Evolutionary conservation across 1,284 basidiomycete species (phyloP).

Genomic region (Ceratobasidium theobromae): DNA sequence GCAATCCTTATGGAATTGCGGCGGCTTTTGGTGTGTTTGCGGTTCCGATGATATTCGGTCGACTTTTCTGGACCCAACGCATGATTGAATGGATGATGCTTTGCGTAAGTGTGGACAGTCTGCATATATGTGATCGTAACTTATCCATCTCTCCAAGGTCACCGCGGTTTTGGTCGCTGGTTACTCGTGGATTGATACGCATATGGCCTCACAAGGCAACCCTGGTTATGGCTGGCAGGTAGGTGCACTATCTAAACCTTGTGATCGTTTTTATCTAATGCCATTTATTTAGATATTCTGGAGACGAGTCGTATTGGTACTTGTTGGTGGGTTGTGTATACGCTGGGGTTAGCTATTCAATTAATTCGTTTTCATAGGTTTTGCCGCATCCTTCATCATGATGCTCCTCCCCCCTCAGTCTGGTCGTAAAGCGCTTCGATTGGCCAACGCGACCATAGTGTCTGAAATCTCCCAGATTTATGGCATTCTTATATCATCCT

Average conservation of each 20-base stretch:
- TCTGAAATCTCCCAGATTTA: conserved; percentile 49
- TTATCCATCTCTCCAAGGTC: conserved; percentile 40
- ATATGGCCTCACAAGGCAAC: conserved; percentile 50
- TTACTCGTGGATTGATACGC: conserved; percentile 64
- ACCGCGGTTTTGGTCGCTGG: conserved; percentile 54
- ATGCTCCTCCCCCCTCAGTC: conserved; percentile 57
- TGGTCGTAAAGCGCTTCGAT: conserved; percentile 52
- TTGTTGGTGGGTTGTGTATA: conserved; percentile 46
- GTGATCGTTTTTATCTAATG: not conserved
- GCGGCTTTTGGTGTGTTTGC: conserved; percentile 55
- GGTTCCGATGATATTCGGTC: conserved; percentile 56
- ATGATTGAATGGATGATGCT: conserved; percentile 47
- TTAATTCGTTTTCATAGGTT: conserved; percentile 42
- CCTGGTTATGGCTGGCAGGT: conserved; percentile 50
- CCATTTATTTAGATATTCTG: conserved; percentile 54
- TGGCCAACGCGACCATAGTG: conserved; percentile 50
- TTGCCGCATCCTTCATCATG: conserved; percentile 50
- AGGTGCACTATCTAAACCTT: not conserved
- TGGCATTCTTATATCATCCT: conserved; percentile 49
- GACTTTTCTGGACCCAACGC: conserved; percentile 52
- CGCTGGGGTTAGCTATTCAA: not conserved
- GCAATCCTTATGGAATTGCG: conserved; percentile 61
- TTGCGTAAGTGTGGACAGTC: conserved; percentile 42
- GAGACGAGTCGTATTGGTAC: conserved; percentile 51
- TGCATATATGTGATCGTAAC: not conserved